Percentiles rank a stretch among this genome's conserved stretches.
Conservation (phyloP, 2,329 filamentous ascomycete genomes). For the Botrytis sinoallii region DNA sequence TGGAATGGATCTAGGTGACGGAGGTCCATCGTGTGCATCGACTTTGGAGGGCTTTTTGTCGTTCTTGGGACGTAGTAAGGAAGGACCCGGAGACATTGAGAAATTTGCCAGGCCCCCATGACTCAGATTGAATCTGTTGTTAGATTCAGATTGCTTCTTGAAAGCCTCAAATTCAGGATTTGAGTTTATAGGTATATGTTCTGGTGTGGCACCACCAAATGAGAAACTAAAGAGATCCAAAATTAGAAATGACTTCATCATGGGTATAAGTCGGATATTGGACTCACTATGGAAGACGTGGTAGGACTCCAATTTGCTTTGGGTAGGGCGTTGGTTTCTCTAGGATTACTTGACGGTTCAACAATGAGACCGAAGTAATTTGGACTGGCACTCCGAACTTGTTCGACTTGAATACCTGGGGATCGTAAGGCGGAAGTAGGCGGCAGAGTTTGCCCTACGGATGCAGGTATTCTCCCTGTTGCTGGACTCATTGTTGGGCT, state of each 20-base stretch:
- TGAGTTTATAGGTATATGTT: constrained; percentile 67
- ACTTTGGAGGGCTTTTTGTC: constrained; percentile 29
- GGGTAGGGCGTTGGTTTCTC: constrained; percentile 61
- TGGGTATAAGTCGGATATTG: not conserved
- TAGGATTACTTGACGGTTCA: constrained; percentile 57
- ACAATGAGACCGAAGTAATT: constrained; percentile 83
- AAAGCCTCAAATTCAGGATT: constrained; percentile 84
- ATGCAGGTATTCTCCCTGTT: constrained; percentile 27
- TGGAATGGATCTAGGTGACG: constrained; percentile 29
- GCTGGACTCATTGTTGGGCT: constrained; percentile 28
- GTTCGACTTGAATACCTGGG: constrained; percentile 26
- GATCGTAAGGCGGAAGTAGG: constrained; percentile 31
- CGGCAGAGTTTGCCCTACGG: constrained; percentile 31
- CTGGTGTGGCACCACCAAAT: constrained; percentile 65
- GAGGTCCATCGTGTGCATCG: constrained; percentile 26
- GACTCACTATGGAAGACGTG: constrained; percentile 56
- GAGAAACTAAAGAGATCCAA: constrained; percentile 48
- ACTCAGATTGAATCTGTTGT: constrained; percentile 50
- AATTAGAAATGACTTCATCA: constrained; percentile 7
- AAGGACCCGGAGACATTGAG: constrained; percentile 36
- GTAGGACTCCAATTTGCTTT: constrained; percentile 73
- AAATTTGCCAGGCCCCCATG: constrained; percentile 46
- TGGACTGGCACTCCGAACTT: constrained; percentile 58
- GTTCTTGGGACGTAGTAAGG: constrained; percentile 24
- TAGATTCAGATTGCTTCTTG: constrained; percentile 66